These are phyloP conservation scores for Cryphonectria japonica DNA, from an alignment of 2,329 filamentous ascomycete species.

Conservation along the genomic window DNA sequence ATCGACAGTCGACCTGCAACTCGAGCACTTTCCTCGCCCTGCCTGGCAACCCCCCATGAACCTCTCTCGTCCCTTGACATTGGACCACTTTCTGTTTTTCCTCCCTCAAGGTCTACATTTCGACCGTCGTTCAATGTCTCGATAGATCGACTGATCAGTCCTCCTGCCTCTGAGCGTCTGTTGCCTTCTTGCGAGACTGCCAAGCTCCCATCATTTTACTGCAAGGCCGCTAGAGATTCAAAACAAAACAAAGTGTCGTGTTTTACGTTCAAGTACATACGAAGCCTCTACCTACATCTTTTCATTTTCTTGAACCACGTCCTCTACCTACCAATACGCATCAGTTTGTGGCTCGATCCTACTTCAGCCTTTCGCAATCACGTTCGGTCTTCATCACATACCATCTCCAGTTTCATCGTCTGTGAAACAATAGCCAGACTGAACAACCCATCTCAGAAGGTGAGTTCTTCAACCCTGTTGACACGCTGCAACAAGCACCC, in stretches of 20 bases:
- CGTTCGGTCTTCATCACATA: background rate
- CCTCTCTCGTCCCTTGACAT: background rate
- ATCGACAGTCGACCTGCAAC: background rate
- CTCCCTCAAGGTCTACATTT: background rate
- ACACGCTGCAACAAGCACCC: background rate
- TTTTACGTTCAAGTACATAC: background rate
- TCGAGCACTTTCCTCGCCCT: background rate
- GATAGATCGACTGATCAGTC: background rate
- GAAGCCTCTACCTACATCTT: background rate
- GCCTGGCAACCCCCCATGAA: background rate
- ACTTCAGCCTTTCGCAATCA: background rate
- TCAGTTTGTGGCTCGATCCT: background rate
- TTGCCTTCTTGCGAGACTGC: background rate
- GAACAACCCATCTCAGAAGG: constrained; percentile 3
- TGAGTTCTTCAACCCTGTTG: background rate
- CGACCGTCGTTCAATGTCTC: background rate
- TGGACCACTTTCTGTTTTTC: background rate
- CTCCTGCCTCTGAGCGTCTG: background rate
- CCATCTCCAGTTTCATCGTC: background rate
- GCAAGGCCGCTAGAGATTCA: background rate
- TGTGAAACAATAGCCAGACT: background rate
- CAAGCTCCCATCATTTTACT: background rate
- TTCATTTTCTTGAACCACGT: background rate
- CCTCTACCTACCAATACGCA: background rate
- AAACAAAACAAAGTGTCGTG: background rate